Evolutionary conservation across 805 yeast genomes (phyloP).

Genomic region (Barnettozyma botsteinii): DNA sequence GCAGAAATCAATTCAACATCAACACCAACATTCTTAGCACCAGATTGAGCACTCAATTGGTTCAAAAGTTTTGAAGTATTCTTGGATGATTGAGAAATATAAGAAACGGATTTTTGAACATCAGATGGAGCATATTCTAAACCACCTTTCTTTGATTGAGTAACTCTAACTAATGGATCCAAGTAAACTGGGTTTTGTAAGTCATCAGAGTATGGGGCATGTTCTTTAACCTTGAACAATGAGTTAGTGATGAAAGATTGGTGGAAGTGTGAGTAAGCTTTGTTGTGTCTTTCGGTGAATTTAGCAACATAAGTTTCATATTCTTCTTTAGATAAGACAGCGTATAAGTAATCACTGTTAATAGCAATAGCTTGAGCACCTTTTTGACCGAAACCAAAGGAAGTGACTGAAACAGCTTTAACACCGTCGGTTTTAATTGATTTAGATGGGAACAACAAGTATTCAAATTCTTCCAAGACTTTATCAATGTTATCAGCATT

Average conservation of each 20-base stretch:
- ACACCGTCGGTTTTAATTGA: conserved; percentile 92
- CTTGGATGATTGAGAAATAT: conserved; percentile 42
- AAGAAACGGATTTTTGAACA: conserved; percentile 40
- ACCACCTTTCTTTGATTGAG: conserved; percentile 33
- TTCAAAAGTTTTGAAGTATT: conserved; percentile 61
- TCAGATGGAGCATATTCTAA: conserved; percentile 44
- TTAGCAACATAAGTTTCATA: conserved; percentile 67
- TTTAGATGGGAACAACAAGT: conserved; percentile 91
- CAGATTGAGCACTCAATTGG: conserved; percentile 42
- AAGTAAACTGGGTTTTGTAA: conserved; percentile 87
- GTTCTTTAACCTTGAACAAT: conserved; percentile 86
- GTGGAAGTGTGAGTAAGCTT: conserved; percentile 92
- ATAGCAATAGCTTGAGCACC: conserved; percentile 94
- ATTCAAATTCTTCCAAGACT: conserved; percentile 73
- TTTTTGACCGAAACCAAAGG: conserved; percentile 99
- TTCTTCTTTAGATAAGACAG: conserved; percentile 64
- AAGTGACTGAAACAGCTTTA: conserved; percentile 94
- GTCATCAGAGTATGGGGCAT: conserved; percentile 88
- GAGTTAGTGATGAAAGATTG: conserved; percentile 88
- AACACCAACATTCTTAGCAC: conserved; percentile 77
- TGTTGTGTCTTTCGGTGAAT: conserved; percentile 77
- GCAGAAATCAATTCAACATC: conserved; percentile 88
- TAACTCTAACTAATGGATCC: conserved; percentile 79
- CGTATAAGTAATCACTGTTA: conserved; percentile 90
- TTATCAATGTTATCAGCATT: conserved; percentile 96